Evolutionary conservation across 2,329 filamentous ascomycete genomes (phyloP).

Genomic region (Rhynchosporium agropyri): DNA sequence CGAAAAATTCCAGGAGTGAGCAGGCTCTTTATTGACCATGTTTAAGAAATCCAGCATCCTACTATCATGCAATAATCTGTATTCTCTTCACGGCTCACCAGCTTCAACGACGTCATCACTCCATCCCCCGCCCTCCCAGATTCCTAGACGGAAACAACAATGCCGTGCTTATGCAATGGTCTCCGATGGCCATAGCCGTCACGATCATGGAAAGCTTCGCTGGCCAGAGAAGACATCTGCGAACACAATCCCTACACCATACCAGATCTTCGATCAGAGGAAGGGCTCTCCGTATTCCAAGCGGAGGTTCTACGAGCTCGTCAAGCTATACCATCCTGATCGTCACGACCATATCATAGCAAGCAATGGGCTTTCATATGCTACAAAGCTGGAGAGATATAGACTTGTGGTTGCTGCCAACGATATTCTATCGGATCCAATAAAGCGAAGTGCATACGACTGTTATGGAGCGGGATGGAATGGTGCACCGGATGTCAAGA

Average conservation of each 20-base stretch:
- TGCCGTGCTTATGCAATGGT: constrained; percentile 45
- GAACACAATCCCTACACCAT: constrained; percentile 63
- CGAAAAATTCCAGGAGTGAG: constrained; percentile 18
- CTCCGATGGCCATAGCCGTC: constrained; percentile 43
- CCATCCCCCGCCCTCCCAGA: constrained; percentile 24
- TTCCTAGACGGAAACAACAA: constrained; percentile 29
- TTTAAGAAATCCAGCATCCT: constrained; percentile 48
- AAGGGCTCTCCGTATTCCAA: constrained; percentile 76
- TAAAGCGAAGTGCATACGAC: constrained; percentile 81
- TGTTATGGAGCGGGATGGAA: constrained; percentile 79
- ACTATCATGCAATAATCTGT: constrained; percentile 45
- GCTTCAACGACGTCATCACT: constrained; percentile 40
- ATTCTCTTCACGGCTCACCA: constrained; percentile 41
- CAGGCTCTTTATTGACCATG: constrained; percentile 43
- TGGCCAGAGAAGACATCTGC: constrained; percentile 41
- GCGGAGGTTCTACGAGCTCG: constrained; percentile 81
- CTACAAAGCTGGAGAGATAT: constrained; percentile 82
- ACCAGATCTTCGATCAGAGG: constrained; percentile 75
- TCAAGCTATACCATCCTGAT: constrained; percentile 96
- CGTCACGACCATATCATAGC: constrained; percentile 48
- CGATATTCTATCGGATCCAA: constrained; percentile 79
- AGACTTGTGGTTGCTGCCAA: constrained; percentile 86
- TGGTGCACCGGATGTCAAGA: constrained; percentile 46
- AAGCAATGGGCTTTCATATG: constrained; percentile 54
- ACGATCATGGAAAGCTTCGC: constrained; percentile 39